Conservation (phyloP, 2,329 filamentous ascomycete genomes). For the Aureobasidium sp. region DNA sequence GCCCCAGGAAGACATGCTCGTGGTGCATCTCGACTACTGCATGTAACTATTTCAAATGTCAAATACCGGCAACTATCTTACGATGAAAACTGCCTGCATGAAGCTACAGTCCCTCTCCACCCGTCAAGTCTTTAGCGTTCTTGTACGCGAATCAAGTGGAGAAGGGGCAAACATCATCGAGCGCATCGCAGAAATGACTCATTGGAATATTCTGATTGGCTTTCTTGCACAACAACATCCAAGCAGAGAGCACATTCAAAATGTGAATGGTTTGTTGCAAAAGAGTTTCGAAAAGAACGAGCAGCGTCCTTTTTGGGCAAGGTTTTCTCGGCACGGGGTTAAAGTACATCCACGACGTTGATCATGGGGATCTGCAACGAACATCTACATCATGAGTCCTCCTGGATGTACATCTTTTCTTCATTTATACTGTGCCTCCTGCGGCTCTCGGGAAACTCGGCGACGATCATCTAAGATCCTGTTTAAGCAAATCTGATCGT, state of each 20-base stretch:
- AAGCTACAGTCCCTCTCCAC: background rate
- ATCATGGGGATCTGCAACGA: slow-evolving; percentile 1
- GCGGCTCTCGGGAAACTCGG: background rate
- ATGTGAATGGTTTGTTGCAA: background rate
- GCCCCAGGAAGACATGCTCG: background rate
- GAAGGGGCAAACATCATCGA: background rate
- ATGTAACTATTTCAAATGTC: background rate
- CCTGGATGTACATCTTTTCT: background rate
- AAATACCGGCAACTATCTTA: background rate
- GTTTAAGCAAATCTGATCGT: background rate
- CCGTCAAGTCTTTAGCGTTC: background rate
- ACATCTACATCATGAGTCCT: background rate
- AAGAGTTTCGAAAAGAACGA: background rate
- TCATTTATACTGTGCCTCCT: background rate
- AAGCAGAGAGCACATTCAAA: background rate
- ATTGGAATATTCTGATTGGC: background rate
- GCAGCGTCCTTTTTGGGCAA: background rate
- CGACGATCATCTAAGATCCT: background rate
- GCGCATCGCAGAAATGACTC: background rate
- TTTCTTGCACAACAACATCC: background rate
- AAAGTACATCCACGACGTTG: background rate
- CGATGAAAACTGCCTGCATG: background rate
- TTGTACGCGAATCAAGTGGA: background rate
- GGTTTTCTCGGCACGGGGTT: background rate
- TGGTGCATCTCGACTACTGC: background rate